Evolutionary conservation across 352 stramenopile species (phyloP), one percentile per base, ranked within the genome.

Genomic region (Phytophthora chlamydospora): DNA sequence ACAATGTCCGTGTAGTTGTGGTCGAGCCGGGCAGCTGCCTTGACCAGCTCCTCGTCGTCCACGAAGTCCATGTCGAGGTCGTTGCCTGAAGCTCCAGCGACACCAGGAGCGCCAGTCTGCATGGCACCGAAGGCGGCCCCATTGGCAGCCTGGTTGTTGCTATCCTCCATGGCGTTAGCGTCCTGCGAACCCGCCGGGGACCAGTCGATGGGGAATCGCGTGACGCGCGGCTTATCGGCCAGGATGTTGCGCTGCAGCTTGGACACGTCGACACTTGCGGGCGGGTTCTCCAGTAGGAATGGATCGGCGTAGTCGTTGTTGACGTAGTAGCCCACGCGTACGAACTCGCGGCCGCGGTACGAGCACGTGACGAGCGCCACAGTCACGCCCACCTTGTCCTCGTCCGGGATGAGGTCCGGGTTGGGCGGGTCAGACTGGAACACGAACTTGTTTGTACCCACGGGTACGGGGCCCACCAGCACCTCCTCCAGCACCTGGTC

Each of bases 401-500:
- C 92, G 50, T 97, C 85, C 33, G 91, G 92, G 78, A 99, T 98
- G 61, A 92, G 63, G 33, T 84, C 73, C 12, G 88, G 82, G 76
- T 98, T 97, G 10, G 97, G 96, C 31, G 96, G 77, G 60, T 98
- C 89, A 38, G 97, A 98, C 75, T 99, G 85, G 33, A 99, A 93
- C 24, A 99, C 90, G 80, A 99, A 99, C 76, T 99, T 99, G 85
- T 99, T 99, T 31, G 97, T 96, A 50, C 98, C 98, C 3, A 99
- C 91, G 12, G 97, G 95, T 33, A 99, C 95, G 1, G 98, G 98
- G 9, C 98, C 98, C 0, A 99, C 97, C 33, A 99, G 85, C 57
- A 99, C 96, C 76, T 99, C 97, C 61, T 99, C 97, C 3, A 99
- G 83, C 32, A 99, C 88, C 72, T 99, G 96, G 82, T 99, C 98